Base-by-base conservation (phyloP, 352 stramenopile genomes). In the Globisporangium parvum region DNA sequence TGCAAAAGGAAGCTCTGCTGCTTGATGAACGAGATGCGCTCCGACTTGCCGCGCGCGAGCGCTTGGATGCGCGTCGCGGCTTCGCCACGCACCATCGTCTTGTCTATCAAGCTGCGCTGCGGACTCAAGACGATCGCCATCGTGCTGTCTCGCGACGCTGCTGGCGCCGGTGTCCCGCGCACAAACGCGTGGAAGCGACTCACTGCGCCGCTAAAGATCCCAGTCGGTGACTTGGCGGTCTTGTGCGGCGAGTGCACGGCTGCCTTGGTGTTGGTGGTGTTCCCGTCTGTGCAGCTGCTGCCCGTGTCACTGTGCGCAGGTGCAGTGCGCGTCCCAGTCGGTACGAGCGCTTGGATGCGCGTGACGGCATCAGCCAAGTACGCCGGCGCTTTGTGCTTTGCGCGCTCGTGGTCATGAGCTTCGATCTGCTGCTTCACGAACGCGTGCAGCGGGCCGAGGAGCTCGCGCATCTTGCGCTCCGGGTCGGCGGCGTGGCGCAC, bases 51-150 rank as follows among this genome's bases (percentile, higher is more conserved):
- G 6, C 80, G 65, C 23, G 88, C 74, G 2, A 89, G 67, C 35
- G 80, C 78, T 61, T 93, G 79, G 60, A 91, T 91, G 47, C 75
- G 75, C 21, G 73, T 76, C 20, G 77, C 83, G 0, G 77, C 80
- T 15, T 87, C 75, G 20, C 63, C 41, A 58, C 35, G 28, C n/a
- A 28, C 24, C 42, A 35, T 21, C 0, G 6, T 46, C 48, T 56
- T 60, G 46, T 37, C 26, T 35, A 57, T 60, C 11, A n/a, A 18
- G 33, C 24, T 41, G 20, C 33, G 24, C 41, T 45, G 35, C 17
- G 53, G 52, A 47, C 42, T 60, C 31, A 44, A 9, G 12, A 46
- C 24, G 20, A 47, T 17, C 37, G 26, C 50, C 39, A 48, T 18
- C 9, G 26, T 59, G 35, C 44, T 53, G 6, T 45, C 41, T 21